These are phyloP conservation scores for Corymbia citriodora DNA, from an alignment of 441 rosid genomes.

Conservation along the genomic window DNA sequence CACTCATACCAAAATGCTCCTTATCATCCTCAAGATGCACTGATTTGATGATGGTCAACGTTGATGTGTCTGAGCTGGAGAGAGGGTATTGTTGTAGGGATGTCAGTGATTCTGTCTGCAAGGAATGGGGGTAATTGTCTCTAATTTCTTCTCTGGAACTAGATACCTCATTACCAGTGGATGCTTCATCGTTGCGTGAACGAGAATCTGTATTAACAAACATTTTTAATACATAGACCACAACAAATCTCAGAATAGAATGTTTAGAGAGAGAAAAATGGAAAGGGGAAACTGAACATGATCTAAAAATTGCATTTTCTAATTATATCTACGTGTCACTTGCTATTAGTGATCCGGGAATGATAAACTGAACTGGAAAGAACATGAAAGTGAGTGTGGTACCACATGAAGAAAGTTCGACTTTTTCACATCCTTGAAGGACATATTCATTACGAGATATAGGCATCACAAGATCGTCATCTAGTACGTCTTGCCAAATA, in stretches of 20 bases:
- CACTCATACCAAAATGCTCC: neutral
- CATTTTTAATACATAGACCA: neutral
- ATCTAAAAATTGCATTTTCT: neutral
- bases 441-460: conserved; percentile 67
- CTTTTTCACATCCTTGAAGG: conserved; percentile 61
- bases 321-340: neutral
- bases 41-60: conserved; percentile 43
- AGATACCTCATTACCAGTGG: neutral
- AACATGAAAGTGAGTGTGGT: neutral
- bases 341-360: neutral
- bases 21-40: conserved; percentile 13
- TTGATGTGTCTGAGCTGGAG: conserved; percentile 37
- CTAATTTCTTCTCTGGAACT: neutral
- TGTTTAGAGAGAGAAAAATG: neutral
- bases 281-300: neutral
- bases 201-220: neutral
- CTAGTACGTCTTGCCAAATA: conserved; percentile 74
- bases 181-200: neutral
- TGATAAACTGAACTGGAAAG: neutral
- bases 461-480: conserved; percentile 72
- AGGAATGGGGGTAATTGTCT: neutral
- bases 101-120: conserved; percentile 10
- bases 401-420: conserved; percentile 18
- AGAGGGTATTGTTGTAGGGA: conserved; percentile 20
- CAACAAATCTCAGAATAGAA: neutral